phyloP scores from a whole-genome alignment of 371 early-diverging fungal species.

The Mucor plumbeus region DNA sequence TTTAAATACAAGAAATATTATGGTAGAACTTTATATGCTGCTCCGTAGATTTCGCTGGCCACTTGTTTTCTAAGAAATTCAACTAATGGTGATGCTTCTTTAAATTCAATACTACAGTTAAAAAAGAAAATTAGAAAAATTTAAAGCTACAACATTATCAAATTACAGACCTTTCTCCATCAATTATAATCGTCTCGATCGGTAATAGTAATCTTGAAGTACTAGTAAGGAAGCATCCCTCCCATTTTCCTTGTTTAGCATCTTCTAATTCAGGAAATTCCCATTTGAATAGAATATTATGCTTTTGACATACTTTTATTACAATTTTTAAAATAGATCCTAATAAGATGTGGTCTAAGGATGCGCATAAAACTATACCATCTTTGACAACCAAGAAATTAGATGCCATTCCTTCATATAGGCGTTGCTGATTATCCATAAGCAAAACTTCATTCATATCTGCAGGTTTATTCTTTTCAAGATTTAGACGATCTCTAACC shows the following conservation, averaged over 20 bases:
- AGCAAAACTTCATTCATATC: slow-evolving; percentile 65
- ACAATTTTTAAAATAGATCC: slow-evolving; percentile 68
- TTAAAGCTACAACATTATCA: too few relatives aligned
- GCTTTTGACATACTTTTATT: slow-evolving; percentile 50
- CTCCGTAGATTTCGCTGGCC: slow-evolving; percentile 32
- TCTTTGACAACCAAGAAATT: slow-evolving; percentile 61
- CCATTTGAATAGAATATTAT: slow-evolving; percentile 54
- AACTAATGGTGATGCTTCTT: slow-evolving; percentile 32
- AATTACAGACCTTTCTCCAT: slow-evolving; percentile 36
- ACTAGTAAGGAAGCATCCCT: slow-evolving; percentile 68
- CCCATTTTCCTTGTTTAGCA: slow-evolving; percentile 51
- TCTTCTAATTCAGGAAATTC: slow-evolving; percentile 52
- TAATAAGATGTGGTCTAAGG: slow-evolving; percentile 58
- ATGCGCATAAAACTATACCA: slow-evolving; percentile 47
- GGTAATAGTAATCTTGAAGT: slow-evolving; percentile 62
- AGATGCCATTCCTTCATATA: slow-evolving; percentile 71
- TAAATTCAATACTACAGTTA: slow-evolving; percentile 36
- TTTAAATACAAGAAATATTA: not conserved
- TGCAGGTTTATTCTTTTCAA: slow-evolving; percentile 43
- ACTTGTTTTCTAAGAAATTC: slow-evolving; percentile 40
- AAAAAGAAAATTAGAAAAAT: not conserved
- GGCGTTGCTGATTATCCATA: slow-evolving; percentile 46
- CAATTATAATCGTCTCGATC: slow-evolving; percentile 47
- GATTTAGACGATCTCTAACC: slow-evolving; percentile 54
- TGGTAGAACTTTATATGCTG: slow-evolving; percentile 16